These are phyloP conservation scores for Malassezia arunalokei DNA, from an alignment of 1,284 basidiomycete species.

Conservation along the genomic window DNA sequence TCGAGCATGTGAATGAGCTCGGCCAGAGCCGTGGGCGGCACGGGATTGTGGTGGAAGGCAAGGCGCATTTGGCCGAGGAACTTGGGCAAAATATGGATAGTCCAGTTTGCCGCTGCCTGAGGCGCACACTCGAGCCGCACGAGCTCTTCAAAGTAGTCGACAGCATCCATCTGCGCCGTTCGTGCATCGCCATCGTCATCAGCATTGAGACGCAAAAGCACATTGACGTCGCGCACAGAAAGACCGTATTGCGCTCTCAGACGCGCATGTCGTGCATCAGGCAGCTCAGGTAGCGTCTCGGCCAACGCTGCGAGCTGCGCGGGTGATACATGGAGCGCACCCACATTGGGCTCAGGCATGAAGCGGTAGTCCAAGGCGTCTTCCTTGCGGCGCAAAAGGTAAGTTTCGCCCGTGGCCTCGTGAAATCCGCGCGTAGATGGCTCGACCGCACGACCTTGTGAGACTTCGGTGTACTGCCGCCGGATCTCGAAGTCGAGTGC, in stretches of 20 bases:
- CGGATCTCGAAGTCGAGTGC: slow-evolving; percentile 70
- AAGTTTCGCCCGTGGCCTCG: slow-evolving; percentile 69
- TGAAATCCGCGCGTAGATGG: slow-evolving; percentile 90
- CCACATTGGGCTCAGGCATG: slow-evolving; percentile 93
- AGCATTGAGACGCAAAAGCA: slow-evolving; percentile 33
- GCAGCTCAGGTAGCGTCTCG: slow-evolving; percentile 64
- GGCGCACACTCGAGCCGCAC: slow-evolving; percentile 20
- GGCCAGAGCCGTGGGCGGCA: slow-evolving; percentile 55
- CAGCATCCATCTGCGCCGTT: slow-evolving; percentile 15
- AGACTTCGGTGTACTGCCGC: slow-evolving; percentile 59
- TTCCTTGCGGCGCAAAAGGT: slow-evolving; percentile 72
- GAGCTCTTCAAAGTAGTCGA: slow-evolving; percentile 35
- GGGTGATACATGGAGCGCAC: slow-evolving; percentile 55
- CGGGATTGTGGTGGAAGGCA: slow-evolving; percentile 20
- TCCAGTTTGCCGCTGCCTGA: slow-evolving; percentile 66
- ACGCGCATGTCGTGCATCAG: slow-evolving; percentile 56
- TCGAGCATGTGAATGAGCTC: slow-evolving; percentile 68
- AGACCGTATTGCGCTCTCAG: slow-evolving; percentile 55
- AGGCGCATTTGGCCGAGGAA: slow-evolving; percentile 23
- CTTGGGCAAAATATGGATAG: slow-evolving; percentile 35
- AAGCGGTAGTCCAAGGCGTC: slow-evolving; percentile 91
- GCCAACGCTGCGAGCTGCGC: slow-evolving; percentile 55
- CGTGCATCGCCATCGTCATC: slow-evolving; percentile 24
- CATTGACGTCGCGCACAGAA: slow-evolving; percentile 49
- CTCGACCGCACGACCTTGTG: slow-evolving; percentile 50